Evolutionary conservation across 257 asterid genomes (phyloP), one percentile per base, ranked within the genome.

Genomic region (Apocynum venetum): DNA sequence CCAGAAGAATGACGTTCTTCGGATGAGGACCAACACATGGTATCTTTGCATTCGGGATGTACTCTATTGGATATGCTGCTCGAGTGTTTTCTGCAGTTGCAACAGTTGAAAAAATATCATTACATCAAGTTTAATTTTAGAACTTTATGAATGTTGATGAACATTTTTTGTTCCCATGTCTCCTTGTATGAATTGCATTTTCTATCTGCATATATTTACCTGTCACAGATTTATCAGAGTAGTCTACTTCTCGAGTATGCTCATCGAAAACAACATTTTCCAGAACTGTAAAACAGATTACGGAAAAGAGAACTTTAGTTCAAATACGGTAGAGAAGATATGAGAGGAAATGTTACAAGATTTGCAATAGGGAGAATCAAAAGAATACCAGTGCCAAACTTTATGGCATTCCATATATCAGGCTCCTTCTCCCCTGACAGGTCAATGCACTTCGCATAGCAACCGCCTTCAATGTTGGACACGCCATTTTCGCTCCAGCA

Each of bases 11-110:
- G 81, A 94, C 94, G 20, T 94, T 94, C 76, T 85, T 94, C 10
- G 98, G 98, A 71, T 94, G 98, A 65, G 98, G 97, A 36, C 97
- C 98, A 9, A 94, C 96, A 55, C 98, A 94, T 4, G 98, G 98
- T 80, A 92, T 86, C 88, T 89, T 90, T 0, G 98, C 96, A 61
- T 93, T 93, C 4, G 97, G 98, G 72, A 92, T 93, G 85, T 92
- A 93, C 46, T 93, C 97, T 25, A 93, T 93, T 4, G 98, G 98
- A 83, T 93, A 94, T 9, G 98, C 98, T 20, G 97, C 98, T 63
- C 98, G 75, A 20, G 98, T 94, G 87, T 94, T 94, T 76, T 94
- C 98, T 94, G 92, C 78, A 64, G 69, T 60, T 17, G 43, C 47
- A 70, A 2, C 36, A 78, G 31, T 78, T 9, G 47, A 71, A 44